These are phyloP conservation scores for Aspergillus japonicus DNA, from an alignment of 2,329 filamentous ascomycete species.

Conservation along the genomic window DNA sequence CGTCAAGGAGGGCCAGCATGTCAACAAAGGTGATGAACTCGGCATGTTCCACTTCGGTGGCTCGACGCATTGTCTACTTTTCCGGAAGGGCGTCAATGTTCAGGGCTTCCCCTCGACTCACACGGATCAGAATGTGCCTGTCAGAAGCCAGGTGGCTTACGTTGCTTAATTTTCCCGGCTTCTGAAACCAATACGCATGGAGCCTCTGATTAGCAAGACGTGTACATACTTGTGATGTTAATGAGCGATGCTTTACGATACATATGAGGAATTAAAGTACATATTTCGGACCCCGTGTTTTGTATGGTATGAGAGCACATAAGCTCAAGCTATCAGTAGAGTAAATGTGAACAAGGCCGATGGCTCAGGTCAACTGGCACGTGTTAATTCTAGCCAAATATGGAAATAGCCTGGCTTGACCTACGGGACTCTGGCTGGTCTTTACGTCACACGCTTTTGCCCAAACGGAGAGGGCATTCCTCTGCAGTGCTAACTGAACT, in stretches of 20 bases:
- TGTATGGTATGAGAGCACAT: neutral
- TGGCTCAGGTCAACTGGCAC: no score
- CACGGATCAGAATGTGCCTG: neutral
- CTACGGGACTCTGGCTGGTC: neutral
- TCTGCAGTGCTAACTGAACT: no score
- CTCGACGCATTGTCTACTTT: conserved; percentile 67
- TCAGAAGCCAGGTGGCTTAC: neutral
- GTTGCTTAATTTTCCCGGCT: neutral
- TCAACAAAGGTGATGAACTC: conserved; percentile 68
- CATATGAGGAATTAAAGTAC: neutral
- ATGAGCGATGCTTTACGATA: neutral
- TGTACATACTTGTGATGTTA: neutral
- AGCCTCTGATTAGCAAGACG: neutral
- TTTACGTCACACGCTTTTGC: neutral
- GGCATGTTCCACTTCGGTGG: conserved; percentile 85
- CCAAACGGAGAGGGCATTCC: no score
- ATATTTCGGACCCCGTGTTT: neutral
- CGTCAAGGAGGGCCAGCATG: conserved; percentile 62
- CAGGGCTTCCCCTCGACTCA: neutral
- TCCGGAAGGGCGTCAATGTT: conserved; percentile 31
- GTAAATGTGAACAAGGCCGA: neutral
- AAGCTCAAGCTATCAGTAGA: neutral
- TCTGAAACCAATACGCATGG: neutral
- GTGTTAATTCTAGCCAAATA: neutral
- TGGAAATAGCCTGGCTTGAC: neutral